Evolutionary conservation across 345 rosid genomes (phyloP), one percentile per base, ranked within the genome.

Genomic region (Turnera subulata): DNA sequence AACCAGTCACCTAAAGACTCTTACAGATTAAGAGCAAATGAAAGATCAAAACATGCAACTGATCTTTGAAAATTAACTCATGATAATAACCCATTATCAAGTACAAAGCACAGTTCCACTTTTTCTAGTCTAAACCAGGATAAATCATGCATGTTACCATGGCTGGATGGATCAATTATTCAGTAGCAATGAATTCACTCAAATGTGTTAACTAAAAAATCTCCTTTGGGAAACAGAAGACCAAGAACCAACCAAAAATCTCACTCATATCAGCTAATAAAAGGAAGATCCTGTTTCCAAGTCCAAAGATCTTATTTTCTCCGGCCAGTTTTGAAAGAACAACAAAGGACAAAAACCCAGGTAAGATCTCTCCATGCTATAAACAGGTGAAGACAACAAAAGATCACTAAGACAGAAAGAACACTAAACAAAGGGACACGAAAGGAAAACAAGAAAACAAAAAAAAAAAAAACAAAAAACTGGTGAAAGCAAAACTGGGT

Each of bases 241-340:
- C 14, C 17, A 44, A 55, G 25, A 11, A 54, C 20, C 15, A 7
- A 11, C 20, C 1, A 8, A n/a, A 21, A 51, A 17, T 20, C 19
- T 25, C 3, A 26, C 17, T 2, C n/a, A 48, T 16, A 53, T 45
- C 17, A 44, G 48, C 26, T 50, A 22, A 6, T 61, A 20, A 29
- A 50, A 67, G 11, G 25, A 49, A 63, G 43, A 61, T 23, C 61
- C 46, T 20, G 45, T 37, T 23, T 68, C 24, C 38, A 59, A 43
- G 45, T 11, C 8, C 6, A 46, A 64, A 63, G 60, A 66, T 68
- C 71, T 46, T 42, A 20, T 21, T 6, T 26, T 42, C 43, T 13
- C 26, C 19, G 14, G 22, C 26, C 33, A 8, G 56, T 21, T 49
- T 44, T 46, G 11, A 37, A 55, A 42, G 32, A 66, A n/a, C 2